Evolutionary conservation across 2,329 filamentous ascomycete species (phyloP).

Genomic region (Claviceps maximensis): DNA sequence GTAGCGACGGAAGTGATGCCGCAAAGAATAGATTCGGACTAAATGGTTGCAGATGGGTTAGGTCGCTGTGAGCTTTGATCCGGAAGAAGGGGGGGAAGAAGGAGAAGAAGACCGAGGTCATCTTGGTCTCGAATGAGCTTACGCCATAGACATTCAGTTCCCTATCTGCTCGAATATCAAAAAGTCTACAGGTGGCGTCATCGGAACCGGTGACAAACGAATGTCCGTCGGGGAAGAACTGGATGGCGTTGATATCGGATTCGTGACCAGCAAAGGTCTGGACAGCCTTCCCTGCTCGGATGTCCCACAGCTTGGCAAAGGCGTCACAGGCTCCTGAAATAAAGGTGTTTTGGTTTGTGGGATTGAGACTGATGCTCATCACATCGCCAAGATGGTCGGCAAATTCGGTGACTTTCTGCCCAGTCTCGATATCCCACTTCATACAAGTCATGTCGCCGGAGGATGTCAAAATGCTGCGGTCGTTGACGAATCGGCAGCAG

Average conservation of each 20-base stretch:
- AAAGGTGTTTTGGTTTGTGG: slow-evolving; percentile 97
- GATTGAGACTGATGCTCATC: slow-evolving; percentile 99
- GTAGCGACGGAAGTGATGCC: slow-evolving; percentile 97
- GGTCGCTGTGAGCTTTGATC: background rate
- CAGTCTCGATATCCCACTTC: slow-evolving; percentile 98
- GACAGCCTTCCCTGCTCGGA: slow-evolving; percentile 92
- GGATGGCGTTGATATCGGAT: slow-evolving; percentile 98
- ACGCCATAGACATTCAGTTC: slow-evolving; percentile 57
- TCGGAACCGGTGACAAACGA: slow-evolving; percentile 97
- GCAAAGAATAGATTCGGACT: slow-evolving; percentile 96
- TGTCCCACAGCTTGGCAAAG: slow-evolving; percentile 98
- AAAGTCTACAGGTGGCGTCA: slow-evolving; percentile 91
- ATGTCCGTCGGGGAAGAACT: slow-evolving; percentile 98
- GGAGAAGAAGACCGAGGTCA: background rate
- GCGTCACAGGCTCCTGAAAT: slow-evolving; percentile 98
- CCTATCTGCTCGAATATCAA: slow-evolving; percentile 92
- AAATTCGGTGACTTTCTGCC: slow-evolving; percentile 93
- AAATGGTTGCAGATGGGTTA: slow-evolving; percentile 10
- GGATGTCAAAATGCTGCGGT: slow-evolving; percentile 92
- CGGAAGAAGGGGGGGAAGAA: background rate
- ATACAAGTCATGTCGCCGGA: slow-evolving; percentile 99
- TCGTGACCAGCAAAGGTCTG: slow-evolving; percentile 98
- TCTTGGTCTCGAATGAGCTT: slow-evolving; percentile 20
- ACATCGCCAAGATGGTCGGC: slow-evolving; percentile 97
- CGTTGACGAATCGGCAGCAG: slow-evolving; percentile 98